Conservation (phyloP, 768 basidiomycete species). For the Tylopilus vinaceipallidus region DNA sequence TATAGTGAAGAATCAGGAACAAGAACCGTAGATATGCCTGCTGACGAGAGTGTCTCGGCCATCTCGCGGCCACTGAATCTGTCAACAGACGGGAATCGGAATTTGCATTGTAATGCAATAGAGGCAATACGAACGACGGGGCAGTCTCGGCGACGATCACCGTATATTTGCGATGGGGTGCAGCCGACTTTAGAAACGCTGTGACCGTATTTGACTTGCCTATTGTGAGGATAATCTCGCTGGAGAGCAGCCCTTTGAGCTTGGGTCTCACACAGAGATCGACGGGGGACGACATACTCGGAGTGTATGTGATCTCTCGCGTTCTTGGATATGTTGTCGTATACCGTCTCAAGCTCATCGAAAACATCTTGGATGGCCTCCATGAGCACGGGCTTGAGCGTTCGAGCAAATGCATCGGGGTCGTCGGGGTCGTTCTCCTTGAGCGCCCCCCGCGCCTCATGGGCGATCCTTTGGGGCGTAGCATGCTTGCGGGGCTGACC, state of each 20-base stretch:
- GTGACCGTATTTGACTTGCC: constrained; percentile 95
- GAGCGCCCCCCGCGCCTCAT: constrained; percentile 53
- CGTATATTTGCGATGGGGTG: constrained; percentile 87
- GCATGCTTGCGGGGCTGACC: constrained; percentile 63
- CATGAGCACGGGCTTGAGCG: constrained; percentile 90
- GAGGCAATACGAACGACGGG: constrained; percentile 64
- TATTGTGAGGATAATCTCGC: constrained; percentile 92
- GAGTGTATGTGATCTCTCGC: constrained; percentile 96
- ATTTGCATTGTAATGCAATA: constrained; percentile 1
- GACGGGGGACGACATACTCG: constrained; percentile 59
- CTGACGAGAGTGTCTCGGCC: constrained; percentile 75
- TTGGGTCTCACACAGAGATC: background rate
- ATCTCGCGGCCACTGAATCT: constrained; percentile 86
- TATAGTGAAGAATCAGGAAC: constrained; percentile 96
- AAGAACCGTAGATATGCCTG: constrained; percentile 89
- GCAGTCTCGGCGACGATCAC: constrained; percentile 96
- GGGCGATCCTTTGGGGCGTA: constrained; percentile 33
- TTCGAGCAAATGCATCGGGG: constrained; percentile 73
- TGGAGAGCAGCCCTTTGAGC: constrained; percentile 29
- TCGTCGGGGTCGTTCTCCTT: constrained; percentile 73
- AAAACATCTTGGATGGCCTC: constrained; percentile 96
- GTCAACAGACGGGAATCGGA: constrained; percentile 4
- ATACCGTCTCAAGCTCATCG: constrained; percentile 94
- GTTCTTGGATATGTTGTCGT: constrained; percentile 91
- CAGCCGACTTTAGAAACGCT: constrained; percentile 88